These are phyloP conservation scores for Lactarius trivialis DNA, from an alignment of 768 basidiomycete species.

Conservation along the genomic window DNA sequence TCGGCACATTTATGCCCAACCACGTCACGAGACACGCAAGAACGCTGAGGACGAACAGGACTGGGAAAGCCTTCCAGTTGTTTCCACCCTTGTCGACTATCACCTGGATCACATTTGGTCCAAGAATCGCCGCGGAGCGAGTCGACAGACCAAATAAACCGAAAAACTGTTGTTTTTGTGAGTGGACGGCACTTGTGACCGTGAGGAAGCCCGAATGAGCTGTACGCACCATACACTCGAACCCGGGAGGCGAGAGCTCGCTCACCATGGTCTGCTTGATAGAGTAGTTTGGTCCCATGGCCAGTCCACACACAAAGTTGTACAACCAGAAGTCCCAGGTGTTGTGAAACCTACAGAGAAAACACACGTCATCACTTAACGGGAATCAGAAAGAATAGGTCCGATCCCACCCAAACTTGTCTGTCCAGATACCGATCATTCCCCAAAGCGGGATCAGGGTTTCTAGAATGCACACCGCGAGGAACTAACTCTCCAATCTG, in stretches of 20 bases:
- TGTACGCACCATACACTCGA: constrained; percentile 62
- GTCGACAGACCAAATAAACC: constrained; percentile 40
- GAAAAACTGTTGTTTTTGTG: constrained; percentile 60
- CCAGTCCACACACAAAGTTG: constrained; percentile 71
- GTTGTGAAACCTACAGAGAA: constrained; percentile 50
- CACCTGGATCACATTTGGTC: constrained; percentile 78
- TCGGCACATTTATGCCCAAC: constrained; percentile 33
- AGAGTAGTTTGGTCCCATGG: constrained; percentile 85
- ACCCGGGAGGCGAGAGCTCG: constrained; percentile 80
- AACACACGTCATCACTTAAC: neutral
- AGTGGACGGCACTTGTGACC: too few relatives aligned
- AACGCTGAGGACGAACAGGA: constrained; percentile 66
- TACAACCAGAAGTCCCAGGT: constrained; percentile 88
- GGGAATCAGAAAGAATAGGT: neutral
- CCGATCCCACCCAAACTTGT: constrained; percentile 53
- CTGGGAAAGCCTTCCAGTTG: constrained; percentile 82
- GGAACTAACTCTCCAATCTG: constrained; percentile 41
- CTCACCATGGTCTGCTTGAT: constrained; percentile 87
- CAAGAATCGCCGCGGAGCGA: constrained; percentile 77
- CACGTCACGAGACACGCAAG: constrained; percentile 70
- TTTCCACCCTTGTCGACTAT: constrained; percentile 66
- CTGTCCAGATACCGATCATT: constrained; percentile 80
- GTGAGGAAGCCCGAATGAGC: neutral
- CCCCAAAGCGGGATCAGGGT: constrained; percentile 81
- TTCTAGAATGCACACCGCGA: constrained; percentile 69